Base-by-base conservation (phyloP, 495 filamentous ascomycete species). In the Penicillium salamii region DNA sequence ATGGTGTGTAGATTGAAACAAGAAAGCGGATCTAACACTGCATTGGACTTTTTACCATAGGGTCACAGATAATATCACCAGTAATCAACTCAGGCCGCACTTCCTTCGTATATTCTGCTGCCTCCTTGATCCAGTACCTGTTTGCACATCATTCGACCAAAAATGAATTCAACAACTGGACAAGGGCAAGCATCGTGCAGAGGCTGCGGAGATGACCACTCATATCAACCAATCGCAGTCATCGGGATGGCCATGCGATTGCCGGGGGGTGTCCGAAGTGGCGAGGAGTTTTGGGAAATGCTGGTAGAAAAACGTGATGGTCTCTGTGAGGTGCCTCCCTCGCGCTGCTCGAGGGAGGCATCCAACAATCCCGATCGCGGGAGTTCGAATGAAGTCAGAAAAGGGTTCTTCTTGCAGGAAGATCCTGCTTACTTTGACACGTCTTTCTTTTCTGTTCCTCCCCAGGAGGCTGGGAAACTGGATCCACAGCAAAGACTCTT, bases 401-500 rank as follows among this genome's bases (percentile, higher is more conserved):
- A 51, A 9, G 57, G 49, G 1, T 57, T 78, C 49, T 84, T 81
- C 29, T 56, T 84, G 24, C 65, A 75, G 18, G 65, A 76, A 6
- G 59, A 72, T 26, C 37, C 59, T 3, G 41, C 17, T 2, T 23
- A 50, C 7, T 57, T 75, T n/a, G 72, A 77, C 32, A 11, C 53
- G 2, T 34, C 38, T 0, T 54, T 60, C 44, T 76, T 83, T 45
- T 54, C 54, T 0, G 67, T 80, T 45, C 65, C 59, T 3, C 49
- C 55, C 11, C 42, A 20, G 0, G 78, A 83, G 42, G 72, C 71
- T 5, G 74, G 72, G 49, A 49, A 49, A 2, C 70, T 83, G 63
- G 82, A 86, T 49, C 83, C 83, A 1, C 76, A 82, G 26, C 80
- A 84, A 46, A 55, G 82, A 0, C 61, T 76, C 9, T 57, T 87